Evolutionary conservation across 2,329 filamentous ascomycete genomes (phyloP).

Genomic region (Colletotrichum sp.): DNA sequence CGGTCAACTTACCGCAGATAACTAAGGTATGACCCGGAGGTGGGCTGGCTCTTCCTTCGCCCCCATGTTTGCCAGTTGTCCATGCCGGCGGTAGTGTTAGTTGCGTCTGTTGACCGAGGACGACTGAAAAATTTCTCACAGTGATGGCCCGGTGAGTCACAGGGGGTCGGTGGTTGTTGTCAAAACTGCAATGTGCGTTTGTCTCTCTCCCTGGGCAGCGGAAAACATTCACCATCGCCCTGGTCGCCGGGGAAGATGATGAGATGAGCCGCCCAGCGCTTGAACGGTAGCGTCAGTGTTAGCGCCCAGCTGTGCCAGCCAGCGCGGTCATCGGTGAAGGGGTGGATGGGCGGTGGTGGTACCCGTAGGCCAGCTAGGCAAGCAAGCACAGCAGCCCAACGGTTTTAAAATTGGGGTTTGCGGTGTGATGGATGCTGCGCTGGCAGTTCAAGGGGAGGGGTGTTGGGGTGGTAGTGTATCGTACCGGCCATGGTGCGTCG

Average conservation of each 20-base stretch:
- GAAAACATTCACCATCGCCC: neutral
- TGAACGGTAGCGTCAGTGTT: neutral
- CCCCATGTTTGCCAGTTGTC: neutral
- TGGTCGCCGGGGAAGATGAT: slow-evolving; percentile 11
- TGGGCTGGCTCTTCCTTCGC: neutral
- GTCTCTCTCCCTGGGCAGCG: neutral
- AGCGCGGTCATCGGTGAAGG: neutral
- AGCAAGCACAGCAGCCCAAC: neutral
- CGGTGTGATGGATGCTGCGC: neutral
- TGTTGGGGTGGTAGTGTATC: neutral
- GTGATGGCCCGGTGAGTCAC: slow-evolving; percentile 13
- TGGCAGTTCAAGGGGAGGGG: neutral
- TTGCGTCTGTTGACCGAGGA: neutral
- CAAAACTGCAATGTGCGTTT: neutral
- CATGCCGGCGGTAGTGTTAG: neutral
- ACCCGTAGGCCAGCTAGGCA: neutral
- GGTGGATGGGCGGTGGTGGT: neutral
- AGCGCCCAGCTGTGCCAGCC: neutral
- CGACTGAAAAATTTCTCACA: neutral
- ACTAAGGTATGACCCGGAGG: neutral
- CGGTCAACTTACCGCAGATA: neutral
- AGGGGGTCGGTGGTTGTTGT: neutral
- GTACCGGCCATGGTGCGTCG: neutral
- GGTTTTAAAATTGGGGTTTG: slow-evolving; percentile 1
- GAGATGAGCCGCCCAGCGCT: slow-evolving; percentile 1